Conservation (phyloP, 208 protist genomes). For the Phytomonas francai region DNA sequence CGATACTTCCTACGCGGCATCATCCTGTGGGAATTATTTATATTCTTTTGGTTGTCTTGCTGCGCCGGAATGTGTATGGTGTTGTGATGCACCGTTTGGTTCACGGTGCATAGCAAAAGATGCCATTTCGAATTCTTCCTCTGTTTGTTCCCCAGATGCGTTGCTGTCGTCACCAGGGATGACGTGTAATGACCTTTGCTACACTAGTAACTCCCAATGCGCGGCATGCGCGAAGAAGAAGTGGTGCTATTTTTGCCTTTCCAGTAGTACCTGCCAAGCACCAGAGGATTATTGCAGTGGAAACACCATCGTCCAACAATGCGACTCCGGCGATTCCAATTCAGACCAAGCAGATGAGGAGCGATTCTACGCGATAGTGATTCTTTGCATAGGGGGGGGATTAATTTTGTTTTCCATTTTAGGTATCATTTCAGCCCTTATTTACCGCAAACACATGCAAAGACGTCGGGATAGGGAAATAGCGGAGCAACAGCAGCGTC, state of each 20-base stretch:
- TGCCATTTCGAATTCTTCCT: slow-evolving; percentile 1
- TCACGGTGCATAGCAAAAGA: slow-evolving; percentile 8
- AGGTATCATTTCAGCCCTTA: neutral
- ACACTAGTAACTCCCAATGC: neutral
- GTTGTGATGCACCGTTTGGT: slow-evolving; percentile 14
- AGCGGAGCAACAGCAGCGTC: neutral
- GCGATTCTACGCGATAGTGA: neutral
- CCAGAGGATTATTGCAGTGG: neutral
- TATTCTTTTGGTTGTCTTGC: slow-evolving; percentile 3
- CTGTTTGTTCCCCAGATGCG: slow-evolving; percentile 14
- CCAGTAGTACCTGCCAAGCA: neutral
- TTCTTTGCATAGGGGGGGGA: neutral
- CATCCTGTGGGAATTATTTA: neutral
- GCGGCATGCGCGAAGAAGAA: slow-evolving; percentile 3
- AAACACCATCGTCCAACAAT: slow-evolving; percentile 7
- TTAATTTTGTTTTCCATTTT: neutral
- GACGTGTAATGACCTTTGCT: slow-evolving; percentile 22
- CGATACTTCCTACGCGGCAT: neutral
- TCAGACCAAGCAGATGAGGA: neutral
- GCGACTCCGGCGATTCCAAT: neutral
- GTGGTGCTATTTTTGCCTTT: slow-evolving; percentile 15
- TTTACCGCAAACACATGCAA: neutral
- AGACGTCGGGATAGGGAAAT: neutral
- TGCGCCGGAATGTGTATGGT: slow-evolving; percentile 1
- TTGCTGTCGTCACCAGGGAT: slow-evolving; percentile 12